Base-by-base conservation (phyloP, 805 yeast genomes). In the Ogataea paraovalis region DNA sequence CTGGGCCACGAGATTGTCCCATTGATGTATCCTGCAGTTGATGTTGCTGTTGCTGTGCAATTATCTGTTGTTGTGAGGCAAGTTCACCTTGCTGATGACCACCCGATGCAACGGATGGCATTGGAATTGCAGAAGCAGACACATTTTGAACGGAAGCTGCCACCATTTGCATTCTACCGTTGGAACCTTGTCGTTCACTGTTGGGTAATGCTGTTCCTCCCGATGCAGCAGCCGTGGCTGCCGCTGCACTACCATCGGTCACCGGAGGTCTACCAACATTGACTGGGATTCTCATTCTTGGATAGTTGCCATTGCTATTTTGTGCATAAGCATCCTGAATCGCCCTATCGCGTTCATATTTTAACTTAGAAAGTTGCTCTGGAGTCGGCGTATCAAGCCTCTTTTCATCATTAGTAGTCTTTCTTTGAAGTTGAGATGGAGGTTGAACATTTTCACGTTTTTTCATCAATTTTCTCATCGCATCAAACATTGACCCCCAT, bases 401-500 rank as follows among this genome's bases (percentile, higher is more conserved):
- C 43, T 57, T 63, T 4, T 57, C 57, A 21, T 63, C 68, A 23
- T 41, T 46, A n/a, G 53, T 56, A 9, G 45, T 44, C 50, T 70
- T 62, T 27, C 68, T 58, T 3, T 68, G 56, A 39, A 62, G 69
- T 7, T 72, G 72, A 43, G 74, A 75, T 18, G 86, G 87, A 52
- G 78, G 76, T 18, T 85, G 83, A 3, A 82, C 79, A 56, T 75
- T 80, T 64, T 94, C 99, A 40, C 98, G 75, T 63, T 91, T 91
- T 56, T 88, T 81, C 84, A 91, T 88, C 55, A 85, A 74, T 67
- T 90, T 90, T 49, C 97, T 75, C 70, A 94, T 84, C 1, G 96
- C 97, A 62, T 94, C 99, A 71, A 94, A 88, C 88, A 94, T 86
- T 46, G 96, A 86, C 0, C 96, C 96, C 97, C 97, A 94, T 54